phyloP scores from a whole-genome alignment of 352 stramenopile species.

The Globisporangium abappressorium region DNA sequence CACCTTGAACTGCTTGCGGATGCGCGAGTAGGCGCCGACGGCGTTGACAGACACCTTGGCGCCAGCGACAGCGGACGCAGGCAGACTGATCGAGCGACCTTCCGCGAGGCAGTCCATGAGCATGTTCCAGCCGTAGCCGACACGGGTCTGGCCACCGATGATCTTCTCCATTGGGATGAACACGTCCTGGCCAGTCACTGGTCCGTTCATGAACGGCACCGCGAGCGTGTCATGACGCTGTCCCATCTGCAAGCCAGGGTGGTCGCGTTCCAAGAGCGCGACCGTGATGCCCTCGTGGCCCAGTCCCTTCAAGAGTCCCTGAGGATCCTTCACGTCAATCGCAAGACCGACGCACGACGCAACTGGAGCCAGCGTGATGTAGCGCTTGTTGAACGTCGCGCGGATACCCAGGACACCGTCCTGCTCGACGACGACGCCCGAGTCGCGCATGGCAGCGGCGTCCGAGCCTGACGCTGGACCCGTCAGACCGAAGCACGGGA shows the following conservation, averaged over 20 bases:
- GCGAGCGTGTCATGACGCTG: slow-evolving; percentile 94
- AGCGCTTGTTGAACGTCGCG: slow-evolving; percentile 97
- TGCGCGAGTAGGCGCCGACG: slow-evolving; percentile 93
- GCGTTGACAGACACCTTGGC: slow-evolving; percentile 91
- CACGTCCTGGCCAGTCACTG: slow-evolving; percentile 94
- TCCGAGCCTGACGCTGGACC: slow-evolving; percentile 94
- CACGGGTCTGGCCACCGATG: slow-evolving; percentile 94
- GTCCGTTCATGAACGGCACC: slow-evolving; percentile 98
- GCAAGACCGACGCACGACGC: slow-evolving; percentile 96
- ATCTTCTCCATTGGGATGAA: slow-evolving; percentile 98
- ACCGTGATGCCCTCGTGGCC: slow-evolving; percentile 96
- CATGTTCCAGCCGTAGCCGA: slow-evolving; percentile 99
- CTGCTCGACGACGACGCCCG: slow-evolving; percentile 90
- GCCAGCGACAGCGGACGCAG: slow-evolving; percentile 91
- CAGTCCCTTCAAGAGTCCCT: slow-evolving; percentile 91
- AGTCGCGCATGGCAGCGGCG: slow-evolving; percentile 94
- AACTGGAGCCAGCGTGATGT: slow-evolving; percentile 98
- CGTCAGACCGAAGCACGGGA: slow-evolving; percentile 97
- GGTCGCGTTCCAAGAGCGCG: slow-evolving; percentile 94
- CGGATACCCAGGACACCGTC: slow-evolving; percentile 95
- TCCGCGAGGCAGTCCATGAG: slow-evolving; percentile 98
- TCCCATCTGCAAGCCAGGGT: slow-evolving; percentile 94
- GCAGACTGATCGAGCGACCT: slow-evolving; percentile 96
- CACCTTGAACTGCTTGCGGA: slow-evolving; percentile 99
- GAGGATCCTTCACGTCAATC: slow-evolving; percentile 95